These are phyloP conservation scores for Oryza nivara DNA, from an alignment of 176 grass and related monocot genomes.

Conservation along the genomic window DNA sequence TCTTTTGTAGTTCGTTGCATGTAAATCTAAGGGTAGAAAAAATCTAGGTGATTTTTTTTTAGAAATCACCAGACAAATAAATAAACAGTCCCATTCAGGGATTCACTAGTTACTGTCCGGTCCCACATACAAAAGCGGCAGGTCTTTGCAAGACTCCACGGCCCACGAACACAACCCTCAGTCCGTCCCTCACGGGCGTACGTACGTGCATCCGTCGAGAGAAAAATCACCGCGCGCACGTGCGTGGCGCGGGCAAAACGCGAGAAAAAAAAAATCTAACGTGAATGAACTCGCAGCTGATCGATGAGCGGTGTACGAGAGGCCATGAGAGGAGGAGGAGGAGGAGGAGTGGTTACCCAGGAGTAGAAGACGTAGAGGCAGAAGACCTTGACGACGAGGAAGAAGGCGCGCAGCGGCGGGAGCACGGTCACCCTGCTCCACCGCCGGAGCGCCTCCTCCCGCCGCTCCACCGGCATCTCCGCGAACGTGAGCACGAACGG, in stretches of 20 bases:
- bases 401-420: conserved; percentile 69
- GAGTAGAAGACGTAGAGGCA: conserved; percentile 84
- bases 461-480: conserved; percentile 51
- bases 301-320: not conserved
- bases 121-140: not conserved
- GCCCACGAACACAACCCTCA: not conserved
- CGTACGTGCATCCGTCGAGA: too few species aligned
- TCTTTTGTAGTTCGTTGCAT: too few species aligned
- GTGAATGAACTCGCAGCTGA: not conserved
- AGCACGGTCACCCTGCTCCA: conserved; percentile 67
- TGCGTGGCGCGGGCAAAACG: not conserved
- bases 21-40: too few species aligned
- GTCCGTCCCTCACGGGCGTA: not conserved
- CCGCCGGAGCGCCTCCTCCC: conserved; percentile 55
- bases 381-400: conserved; percentile 64
- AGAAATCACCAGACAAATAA: too few species aligned
- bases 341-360: conserved; percentile 42
- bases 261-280: not conserved
- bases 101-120: not conserved
- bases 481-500: conserved; percentile 70
- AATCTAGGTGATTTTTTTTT: too few species aligned
- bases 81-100: too few species aligned
- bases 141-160: not conserved
- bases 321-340: not conserved
- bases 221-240: too few species aligned